A percentile compares a stretch with the other conserved stretches of the same genome.
Conservation (phyloP, 345 rosid genomes). For the Cochlearia excelsa region DNA sequence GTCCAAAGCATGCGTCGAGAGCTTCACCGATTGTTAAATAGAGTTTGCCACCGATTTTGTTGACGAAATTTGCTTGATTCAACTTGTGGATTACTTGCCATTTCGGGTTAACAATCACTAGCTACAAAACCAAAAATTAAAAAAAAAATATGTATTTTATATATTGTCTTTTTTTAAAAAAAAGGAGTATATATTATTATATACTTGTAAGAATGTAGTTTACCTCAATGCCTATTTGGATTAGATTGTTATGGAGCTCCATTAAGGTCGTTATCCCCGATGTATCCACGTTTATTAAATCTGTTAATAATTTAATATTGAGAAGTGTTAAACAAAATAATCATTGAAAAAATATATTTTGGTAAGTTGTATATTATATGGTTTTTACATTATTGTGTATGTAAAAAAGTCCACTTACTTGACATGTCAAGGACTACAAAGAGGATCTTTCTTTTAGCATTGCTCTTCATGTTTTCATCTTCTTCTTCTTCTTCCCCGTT, state of each 20-base stretch:
- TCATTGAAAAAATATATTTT: background rate
- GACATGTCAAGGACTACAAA: constrained; percentile 80
- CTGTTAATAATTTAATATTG: constrained; percentile 29
- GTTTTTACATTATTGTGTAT: background rate
- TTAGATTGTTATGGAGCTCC: constrained; percentile 58
- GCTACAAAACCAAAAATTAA: constrained; percentile 33
- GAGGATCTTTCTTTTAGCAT: constrained; percentile 37
- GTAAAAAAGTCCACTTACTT: constrained; percentile 45
- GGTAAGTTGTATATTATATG: too few species aligned
- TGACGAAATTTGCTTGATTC: constrained; percentile 53
- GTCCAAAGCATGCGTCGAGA: constrained; percentile 46
- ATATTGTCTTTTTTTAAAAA: background rate
- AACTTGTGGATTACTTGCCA: constrained; percentile 88
- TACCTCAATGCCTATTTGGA: constrained; percentile 56
- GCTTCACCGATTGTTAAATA: constrained; percentile 73
- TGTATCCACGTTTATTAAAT: constrained; percentile 66
- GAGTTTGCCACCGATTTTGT: constrained; percentile 58
- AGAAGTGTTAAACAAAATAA: background rate
- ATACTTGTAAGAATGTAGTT: background rate
- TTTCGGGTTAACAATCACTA: constrained; percentile 70
- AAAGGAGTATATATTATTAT: too few species aligned
- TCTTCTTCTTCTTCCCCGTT: constrained; percentile 42
- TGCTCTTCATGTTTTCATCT: constrained; percentile 26
- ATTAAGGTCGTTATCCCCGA: constrained; percentile 72
- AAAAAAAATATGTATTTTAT: background rate